Base-by-base conservation (phyloP, 148 eudicot genomes). In the Hydrangea macrophylla region DNA sequence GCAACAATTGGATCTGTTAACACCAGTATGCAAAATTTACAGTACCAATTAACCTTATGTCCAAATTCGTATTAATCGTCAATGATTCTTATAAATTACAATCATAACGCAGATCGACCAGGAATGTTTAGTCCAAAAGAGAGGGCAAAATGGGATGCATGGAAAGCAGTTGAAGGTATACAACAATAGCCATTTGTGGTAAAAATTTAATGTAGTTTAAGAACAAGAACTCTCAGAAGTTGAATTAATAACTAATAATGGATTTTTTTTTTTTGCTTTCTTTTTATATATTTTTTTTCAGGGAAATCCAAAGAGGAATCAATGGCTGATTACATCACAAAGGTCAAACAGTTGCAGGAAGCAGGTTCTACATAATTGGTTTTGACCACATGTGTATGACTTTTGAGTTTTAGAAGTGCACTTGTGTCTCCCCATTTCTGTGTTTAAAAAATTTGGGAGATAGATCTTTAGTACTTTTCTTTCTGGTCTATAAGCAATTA, bases 61-160 rank as follows among this genome's bases (percentile, higher is more conserved):
- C 51, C 17, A 18, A 3, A 11, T 13, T 44, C 2, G 12, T 44
- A 0, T 2, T 48, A 7, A 2, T 48, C 0, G n/a, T 18, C 23
- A n/a, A 48, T 13, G 20, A 26, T 28, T 13, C 33, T 57, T 1
- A 10, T 17, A 25, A 57, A 0, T 10, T 23, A 57, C n/a, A 26
- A 0, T 3, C 6, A 57, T 57, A 6, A 26, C 18, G 32, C 35
- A 57, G 60, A 13, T 57, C 32, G 35, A 11, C 60, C 60, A 10
- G 60, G 60, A 57, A 5, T 57, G 5, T 57, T 57, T 35, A 57
- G 60, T 20, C 32, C 32, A 27, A 57, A 57, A n/a, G 60, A 57
- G 60, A 57, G 60, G 35, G 60, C 60, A 27, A 57, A 57, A 57
- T 57, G 60, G 60, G 60, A 57, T 28, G 27, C 60, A 9, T 57